Evolutionary conservation across 2,329 filamentous ascomycete genomes (phyloP).

Genomic region (Alternaria ethzedia): DNA sequence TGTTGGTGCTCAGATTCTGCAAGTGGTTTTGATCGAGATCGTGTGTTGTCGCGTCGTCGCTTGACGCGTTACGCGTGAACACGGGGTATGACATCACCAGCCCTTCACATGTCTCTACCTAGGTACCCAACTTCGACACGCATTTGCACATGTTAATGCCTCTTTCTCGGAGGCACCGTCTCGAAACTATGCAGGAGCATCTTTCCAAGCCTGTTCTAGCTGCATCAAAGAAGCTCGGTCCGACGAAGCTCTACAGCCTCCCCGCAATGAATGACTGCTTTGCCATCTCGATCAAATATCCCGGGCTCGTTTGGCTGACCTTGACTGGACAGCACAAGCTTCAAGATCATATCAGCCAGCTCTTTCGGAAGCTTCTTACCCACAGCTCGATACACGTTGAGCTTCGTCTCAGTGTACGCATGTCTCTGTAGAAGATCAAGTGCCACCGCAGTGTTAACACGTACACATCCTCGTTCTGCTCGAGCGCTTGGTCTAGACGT

Average conservation of each 20-base stretch:
- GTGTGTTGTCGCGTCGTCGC: background rate
- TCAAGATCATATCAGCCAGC: background rate
- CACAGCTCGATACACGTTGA: background rate
- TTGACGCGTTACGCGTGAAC: background rate
- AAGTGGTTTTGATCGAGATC: background rate
- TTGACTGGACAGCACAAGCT: background rate
- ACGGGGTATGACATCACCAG: conserved; percentile 11
- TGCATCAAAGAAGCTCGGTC: background rate
- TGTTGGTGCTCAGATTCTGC: background rate
- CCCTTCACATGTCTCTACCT: background rate
- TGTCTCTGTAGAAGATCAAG: background rate
- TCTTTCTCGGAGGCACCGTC: background rate
- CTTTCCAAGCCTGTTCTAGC: background rate
- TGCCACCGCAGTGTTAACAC: background rate
- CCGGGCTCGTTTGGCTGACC: background rate
- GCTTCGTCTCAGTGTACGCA: background rate
- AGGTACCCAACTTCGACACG: background rate
- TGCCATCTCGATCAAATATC: background rate
- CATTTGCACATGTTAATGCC: background rate
- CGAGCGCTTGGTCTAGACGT: background rate
- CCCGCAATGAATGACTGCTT: background rate
- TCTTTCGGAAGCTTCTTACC: background rate
- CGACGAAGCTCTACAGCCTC: background rate
- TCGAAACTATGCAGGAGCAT: background rate
- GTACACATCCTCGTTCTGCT: background rate